Evolutionary conservation across 176 grass and related monocot genomes (phyloP).

Genomic region (Lolium perenne): DNA sequence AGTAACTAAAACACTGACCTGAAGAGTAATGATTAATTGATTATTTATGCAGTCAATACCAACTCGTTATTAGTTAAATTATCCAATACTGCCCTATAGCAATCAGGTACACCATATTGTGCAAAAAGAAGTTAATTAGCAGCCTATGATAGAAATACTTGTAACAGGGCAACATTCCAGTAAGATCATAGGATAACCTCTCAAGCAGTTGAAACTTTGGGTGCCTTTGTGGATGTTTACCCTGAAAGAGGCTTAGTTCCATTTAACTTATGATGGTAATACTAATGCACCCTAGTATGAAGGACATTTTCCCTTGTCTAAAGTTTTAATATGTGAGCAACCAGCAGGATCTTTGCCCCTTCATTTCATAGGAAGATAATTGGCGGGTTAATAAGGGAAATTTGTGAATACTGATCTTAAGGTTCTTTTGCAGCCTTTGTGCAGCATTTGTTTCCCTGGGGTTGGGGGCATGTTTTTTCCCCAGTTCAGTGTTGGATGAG

Average conservation of each 20-base stretch:
- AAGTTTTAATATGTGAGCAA: neutral
- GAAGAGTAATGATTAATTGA: slow-evolving; percentile 14
- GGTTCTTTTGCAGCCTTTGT: neutral
- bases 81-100: slow-evolving; percentile 7
- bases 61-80: slow-evolving; percentile 14
- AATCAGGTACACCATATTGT: neutral
- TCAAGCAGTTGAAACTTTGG: neutral
- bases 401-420: neutral
- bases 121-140: neutral
- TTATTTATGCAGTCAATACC: slow-evolving; percentile 25
- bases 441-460: neutral
- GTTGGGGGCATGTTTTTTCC: neutral
- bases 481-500: neutral
- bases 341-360: neutral
- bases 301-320: neutral
- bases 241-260: slow-evolving; percentile 6
- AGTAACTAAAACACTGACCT: neutral
- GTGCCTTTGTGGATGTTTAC: slow-evolving; percentile 18
- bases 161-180: neutral
- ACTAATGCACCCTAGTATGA: slow-evolving; percentile 4
- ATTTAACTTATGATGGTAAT: slow-evolving; percentile 15
- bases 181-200: neutral
- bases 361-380: neutral
- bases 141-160: neutral
- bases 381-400: neutral